Base-by-base conservation (phyloP, 441 rosid species). In the Pelargonium citronellum region DNA sequence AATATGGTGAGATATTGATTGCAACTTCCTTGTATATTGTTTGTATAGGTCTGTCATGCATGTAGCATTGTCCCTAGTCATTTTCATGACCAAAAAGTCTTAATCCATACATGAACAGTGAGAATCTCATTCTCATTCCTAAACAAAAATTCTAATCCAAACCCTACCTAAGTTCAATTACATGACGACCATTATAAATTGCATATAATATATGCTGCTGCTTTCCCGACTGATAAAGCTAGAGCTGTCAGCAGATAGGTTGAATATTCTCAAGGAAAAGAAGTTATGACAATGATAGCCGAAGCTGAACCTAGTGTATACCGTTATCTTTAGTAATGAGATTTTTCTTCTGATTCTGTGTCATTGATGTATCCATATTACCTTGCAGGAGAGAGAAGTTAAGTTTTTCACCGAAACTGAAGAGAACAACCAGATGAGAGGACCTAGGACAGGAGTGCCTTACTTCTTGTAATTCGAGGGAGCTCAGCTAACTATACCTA, bases 361-460 rank as follows among this genome's bases (percentile, higher is more conserved):
- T 37, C 41, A 37, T 37, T 37, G 41, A 37, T 37, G 41, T 37
- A 37, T 37, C 41, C 41, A 37, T 37, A 6, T 37, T 37, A 37
- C 41, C 6, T 66, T 46, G 75, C 66, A 95, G 99, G 99, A 95
- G 83, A 89, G 97, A 67, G 98, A 92, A 76, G 98, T 92, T 80
- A 95, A 92, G 79, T 92, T 90, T 74, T 95, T 95, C 82, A 95
- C 96, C 0, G 99, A 95, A 82, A 95, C 99, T 0, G 99, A 95
- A 78, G 99, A 90, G 91, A 92, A 95, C 87, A 92, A 92, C 74
- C 98, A 92, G 80, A 95, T 95, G 99, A 91, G 98, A 85, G 99
- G 99, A 64, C 98, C 99, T 46, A 84, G 99, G 80, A 90, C 98
- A 61, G 99, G 99, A 64, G 99, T 92, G 72, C 98, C 98, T 2